Evolutionary conservation across 2,329 filamentous ascomycete genomes (phyloP).

Genomic region (Allantophomopsis cytisporea): DNA sequence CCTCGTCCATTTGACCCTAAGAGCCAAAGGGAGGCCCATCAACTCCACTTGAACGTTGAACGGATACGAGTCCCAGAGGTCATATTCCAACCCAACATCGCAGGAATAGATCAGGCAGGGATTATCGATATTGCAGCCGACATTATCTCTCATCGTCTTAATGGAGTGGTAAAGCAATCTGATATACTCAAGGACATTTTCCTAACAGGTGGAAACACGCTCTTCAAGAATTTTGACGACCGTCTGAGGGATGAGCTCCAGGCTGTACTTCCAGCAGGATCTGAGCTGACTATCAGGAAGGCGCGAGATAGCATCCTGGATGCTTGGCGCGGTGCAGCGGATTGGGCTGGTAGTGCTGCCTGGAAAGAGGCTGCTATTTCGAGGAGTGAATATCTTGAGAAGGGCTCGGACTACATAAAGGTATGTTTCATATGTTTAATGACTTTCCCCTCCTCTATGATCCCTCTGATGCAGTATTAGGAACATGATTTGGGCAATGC

Average conservation of each 20-base stretch:
- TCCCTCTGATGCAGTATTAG: conserved; percentile 20
- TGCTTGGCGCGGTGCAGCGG: conserved; percentile 85
- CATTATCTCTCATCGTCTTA: conserved; percentile 73
- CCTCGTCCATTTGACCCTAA: conserved; percentile 75
- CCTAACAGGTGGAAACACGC: conserved; percentile 81
- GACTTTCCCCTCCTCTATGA: background rate
- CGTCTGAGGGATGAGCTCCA: conserved; percentile 60
- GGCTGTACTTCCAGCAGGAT: conserved; percentile 56
- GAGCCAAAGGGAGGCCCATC: conserved; percentile 67
- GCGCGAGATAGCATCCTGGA: conserved; percentile 71
- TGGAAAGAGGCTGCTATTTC: conserved; percentile 57
- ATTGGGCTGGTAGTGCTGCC: conserved; percentile 54
- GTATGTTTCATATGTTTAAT: conserved; percentile 19
- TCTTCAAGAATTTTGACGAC: conserved; percentile 81
- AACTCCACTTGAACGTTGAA: conserved; percentile 93
- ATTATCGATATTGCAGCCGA: conserved; percentile 85
- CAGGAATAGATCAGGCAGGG: conserved; percentile 84
- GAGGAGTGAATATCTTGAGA: conserved; percentile 77
- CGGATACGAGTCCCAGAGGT: conserved; percentile 89
- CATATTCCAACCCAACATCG: conserved; percentile 83
- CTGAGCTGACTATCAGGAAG: conserved; percentile 54
- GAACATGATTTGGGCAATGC: conserved; percentile 56
- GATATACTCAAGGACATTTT: conserved; percentile 78
- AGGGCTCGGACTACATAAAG: conserved; percentile 89
- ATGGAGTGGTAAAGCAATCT: conserved; percentile 28